Base-by-base conservation (phyloP, 2,329 filamentous ascomycete species). In the Annulohypoxylon truncatum region DNA sequence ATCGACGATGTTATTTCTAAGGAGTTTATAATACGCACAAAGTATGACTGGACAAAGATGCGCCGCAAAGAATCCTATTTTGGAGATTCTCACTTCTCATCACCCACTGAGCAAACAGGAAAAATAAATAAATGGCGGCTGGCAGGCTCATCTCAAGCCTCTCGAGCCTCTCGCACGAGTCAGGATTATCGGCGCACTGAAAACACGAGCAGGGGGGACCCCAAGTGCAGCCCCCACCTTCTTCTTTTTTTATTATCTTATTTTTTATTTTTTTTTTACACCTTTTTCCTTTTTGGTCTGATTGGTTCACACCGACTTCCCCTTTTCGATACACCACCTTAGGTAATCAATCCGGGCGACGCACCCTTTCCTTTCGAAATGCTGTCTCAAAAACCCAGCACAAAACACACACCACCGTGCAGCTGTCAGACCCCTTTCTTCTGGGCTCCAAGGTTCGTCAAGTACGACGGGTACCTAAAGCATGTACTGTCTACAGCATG, bases 301-400 rank as follows among this genome's bases (percentile, higher is more conserved):
- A 66, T 70, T 68, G 33, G 56, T 44, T 40, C 54, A 70, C 66
- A 54, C 68, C 53, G 56, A 52, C 40, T 59, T 65, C 53, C 66
- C 53, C 33, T 70, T 69, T 65, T 15, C 4, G 50, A 24, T 38
- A 53, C 61, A 62, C 66, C 28, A 64, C 61, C 57, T 57, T 26
- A 42, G 18, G 15, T 18, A 20, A 40, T 13, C 48, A n/a, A 15
- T 13, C 3, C 7, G 13, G 29, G n/a, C 20, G 18, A 38, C n/a
- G 5, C 42, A 31, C 13, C 6, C n/a, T 31, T 42, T 7, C 15
- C 35, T 15, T 15, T 38, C 5, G 15, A 15, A 42, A 20, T 42
- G 38, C 18, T 42, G 38, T 42, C 38, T 42, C 15, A 42, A 22
- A 42, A 22, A 5, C n/a, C 38, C 47, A 28, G 15, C 18, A n/a